Conservation (phyloP, 164 flowering plant species). For the Vitis vinifera region DNA sequence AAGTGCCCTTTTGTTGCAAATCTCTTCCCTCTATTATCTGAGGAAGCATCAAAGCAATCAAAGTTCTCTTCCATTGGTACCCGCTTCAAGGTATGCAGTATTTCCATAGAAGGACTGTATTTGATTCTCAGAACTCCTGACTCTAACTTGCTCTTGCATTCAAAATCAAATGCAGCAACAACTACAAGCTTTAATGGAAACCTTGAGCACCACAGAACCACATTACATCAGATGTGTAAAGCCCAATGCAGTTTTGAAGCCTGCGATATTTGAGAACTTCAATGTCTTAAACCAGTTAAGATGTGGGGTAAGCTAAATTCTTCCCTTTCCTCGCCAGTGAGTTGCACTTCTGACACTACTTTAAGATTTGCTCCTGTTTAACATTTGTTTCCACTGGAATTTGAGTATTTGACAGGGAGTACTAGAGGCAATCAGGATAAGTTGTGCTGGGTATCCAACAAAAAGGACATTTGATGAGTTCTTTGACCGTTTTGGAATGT, state of each 20-base stretch:
- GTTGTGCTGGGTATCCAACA: slow-evolving; percentile 92
- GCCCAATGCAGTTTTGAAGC: slow-evolving; percentile 74
- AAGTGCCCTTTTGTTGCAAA: slow-evolving; percentile 63
- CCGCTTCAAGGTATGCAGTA: slow-evolving; percentile 66
- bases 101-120: not conserved
- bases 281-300: slow-evolving; percentile 74
- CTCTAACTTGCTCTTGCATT: not conserved
- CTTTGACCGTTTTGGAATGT: slow-evolving; percentile 75
- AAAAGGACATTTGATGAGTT: slow-evolving; percentile 81
- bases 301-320: slow-evolving; percentile 67
- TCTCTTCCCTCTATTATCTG: slow-evolving; percentile 71
- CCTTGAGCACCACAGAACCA: slow-evolving; percentile 77
- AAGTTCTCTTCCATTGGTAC: slow-evolving; percentile 90
- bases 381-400: slow-evolving; percentile 1
- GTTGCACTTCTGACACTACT: not conserved
- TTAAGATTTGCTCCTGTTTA: not conserved
- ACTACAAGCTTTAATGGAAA: slow-evolving; percentile 82
- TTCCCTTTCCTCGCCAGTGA: slow-evolving; percentile 1
- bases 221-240: slow-evolving; percentile 87
- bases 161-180: slow-evolving; percentile 59
- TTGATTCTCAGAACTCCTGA: not conserved
- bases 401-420: slow-evolving; percentile 52
- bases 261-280: slow-evolving; percentile 74
- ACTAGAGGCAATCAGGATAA: slow-evolving; percentile 80
- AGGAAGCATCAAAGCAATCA: slow-evolving; percentile 79